Evolutionary conservation across 129 eudicot genomes (phyloP).

Genomic region (Chrysanthemum makinoi): DNA sequence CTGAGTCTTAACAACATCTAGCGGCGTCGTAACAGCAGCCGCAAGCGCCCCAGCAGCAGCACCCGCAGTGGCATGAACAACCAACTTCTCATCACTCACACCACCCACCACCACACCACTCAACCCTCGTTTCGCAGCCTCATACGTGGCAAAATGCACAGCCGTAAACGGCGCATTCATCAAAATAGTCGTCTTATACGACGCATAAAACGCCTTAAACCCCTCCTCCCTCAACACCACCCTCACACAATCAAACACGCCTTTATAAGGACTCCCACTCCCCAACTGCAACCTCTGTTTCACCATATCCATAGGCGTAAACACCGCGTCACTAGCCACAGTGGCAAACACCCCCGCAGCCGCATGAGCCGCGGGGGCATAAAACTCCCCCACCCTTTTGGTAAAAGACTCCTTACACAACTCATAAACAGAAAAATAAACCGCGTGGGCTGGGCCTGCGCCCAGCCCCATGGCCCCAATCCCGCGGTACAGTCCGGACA

Average conservation of each 20-base stretch:
- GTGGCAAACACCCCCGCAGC: conserved; percentile 76
- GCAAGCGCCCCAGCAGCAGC: conserved; percentile 90
- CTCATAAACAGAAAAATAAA: conserved; percentile 74
- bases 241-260: conserved; percentile 67
- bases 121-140: conserved; percentile 75
- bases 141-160: conserved; percentile 77
- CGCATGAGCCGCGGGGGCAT: conserved; percentile 60
- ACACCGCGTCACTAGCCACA: conserved; percentile 79
- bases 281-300: conserved; percentile 78
- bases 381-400: conserved; percentile 24
- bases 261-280: conserved; percentile 54
- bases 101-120: conserved; percentile 49
- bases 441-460: conserved; percentile 95
- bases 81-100: conserved; percentile 54
- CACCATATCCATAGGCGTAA: conserved; percentile 94
- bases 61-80: conserved; percentile 91
- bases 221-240: conserved; percentile 77
- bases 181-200: conserved; percentile 72
- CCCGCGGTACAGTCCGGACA: conserved; percentile 71
- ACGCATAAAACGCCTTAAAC: conserved; percentile 69
- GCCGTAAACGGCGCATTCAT: conserved; percentile 95
- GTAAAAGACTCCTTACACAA: conserved; percentile 56
- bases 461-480: conserved; percentile 92
- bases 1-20: conserved; percentile 91
- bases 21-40: conserved; percentile 74